phyloP scores from a whole-genome alignment of 805 yeast species.

The Pichia occidentalis region DNA sequence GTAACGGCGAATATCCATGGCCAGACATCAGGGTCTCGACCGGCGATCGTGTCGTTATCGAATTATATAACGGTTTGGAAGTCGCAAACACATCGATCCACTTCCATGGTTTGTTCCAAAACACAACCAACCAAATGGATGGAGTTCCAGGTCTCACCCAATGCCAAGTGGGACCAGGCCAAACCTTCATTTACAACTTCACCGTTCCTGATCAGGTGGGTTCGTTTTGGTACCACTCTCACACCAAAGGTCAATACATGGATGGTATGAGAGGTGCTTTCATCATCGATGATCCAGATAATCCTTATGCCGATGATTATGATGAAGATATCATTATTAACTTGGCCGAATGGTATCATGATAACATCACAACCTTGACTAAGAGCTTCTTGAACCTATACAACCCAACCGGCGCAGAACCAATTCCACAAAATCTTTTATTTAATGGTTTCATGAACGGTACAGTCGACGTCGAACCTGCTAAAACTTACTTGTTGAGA shows the following conservation, averaged over 20 bases:
- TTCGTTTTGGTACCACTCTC: slow-evolving; percentile 97
- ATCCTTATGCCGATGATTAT: slow-evolving; percentile 59
- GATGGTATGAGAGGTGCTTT: slow-evolving; percentile 86
- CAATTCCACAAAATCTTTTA: slow-evolving; percentile 77
- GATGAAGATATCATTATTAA: slow-evolving; percentile 73
- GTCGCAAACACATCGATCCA: slow-evolving; percentile 73
- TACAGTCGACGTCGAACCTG: slow-evolving; percentile 77
- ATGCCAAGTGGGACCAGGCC: slow-evolving; percentile 85
- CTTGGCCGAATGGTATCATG: slow-evolving; percentile 87
- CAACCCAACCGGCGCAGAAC: slow-evolving; percentile 98
- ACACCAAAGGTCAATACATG: slow-evolving; percentile 81
- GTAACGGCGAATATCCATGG: slow-evolving; percentile 66
- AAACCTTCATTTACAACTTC: slow-evolving; percentile 71
- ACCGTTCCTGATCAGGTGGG: slow-evolving; percentile 81
- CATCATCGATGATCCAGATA: slow-evolving; percentile 54
- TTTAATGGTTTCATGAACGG: slow-evolving; percentile 75
- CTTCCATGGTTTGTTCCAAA: slow-evolving; percentile 90
- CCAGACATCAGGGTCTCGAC: slow-evolving; percentile 72
- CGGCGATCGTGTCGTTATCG: slow-evolving; percentile 72
- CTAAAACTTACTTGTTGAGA: slow-evolving; percentile 76
- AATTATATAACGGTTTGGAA: slow-evolving; percentile 68
- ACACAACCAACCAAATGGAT: slow-evolving; percentile 72
- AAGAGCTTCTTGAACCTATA: slow-evolving; percentile 55
- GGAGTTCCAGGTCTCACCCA: slow-evolving; percentile 87
- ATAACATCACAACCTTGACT: slow-evolving; percentile 43